A percentile compares a stretch with the other conserved stretches of the same genome.
Evolutionary conservation across 192 early-diverging fungal genomes (phyloP).

Genomic region (Linderina pennispora): DNA sequence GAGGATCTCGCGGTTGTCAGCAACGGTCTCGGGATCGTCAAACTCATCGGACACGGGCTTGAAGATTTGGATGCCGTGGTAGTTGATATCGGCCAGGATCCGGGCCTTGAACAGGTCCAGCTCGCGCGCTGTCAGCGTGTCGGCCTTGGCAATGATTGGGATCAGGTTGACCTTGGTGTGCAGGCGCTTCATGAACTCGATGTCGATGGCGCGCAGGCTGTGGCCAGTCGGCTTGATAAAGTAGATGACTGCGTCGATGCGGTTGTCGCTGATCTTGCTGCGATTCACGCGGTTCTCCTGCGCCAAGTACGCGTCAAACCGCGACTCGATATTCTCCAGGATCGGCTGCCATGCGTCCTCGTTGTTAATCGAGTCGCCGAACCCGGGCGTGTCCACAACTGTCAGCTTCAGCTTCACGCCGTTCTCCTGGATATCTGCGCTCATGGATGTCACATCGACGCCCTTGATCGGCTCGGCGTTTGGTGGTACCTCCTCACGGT

Average conservation of each 20-base stretch:
- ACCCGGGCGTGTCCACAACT: slow-evolving; percentile 96
- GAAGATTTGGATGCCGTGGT: slow-evolving; percentile 83
- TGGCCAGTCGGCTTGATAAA: slow-evolving; percentile 98
- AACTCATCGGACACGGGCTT: slow-evolving; percentile 75
- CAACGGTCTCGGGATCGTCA: slow-evolving; percentile 76
- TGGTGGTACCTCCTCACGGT: slow-evolving; percentile 65
- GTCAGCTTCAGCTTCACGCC: slow-evolving; percentile 90
- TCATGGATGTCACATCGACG: slow-evolving; percentile 73
- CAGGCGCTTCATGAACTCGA: slow-evolving; percentile 92
- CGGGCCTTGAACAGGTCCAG: slow-evolving; percentile 77
- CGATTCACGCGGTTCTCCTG: slow-evolving; percentile 90
- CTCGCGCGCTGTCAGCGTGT: slow-evolving; percentile 83
- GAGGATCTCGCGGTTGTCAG: slow-evolving; percentile 80
- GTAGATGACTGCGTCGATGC: slow-evolving; percentile 92
- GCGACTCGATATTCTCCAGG: slow-evolving; percentile 89
- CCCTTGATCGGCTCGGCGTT: slow-evolving; percentile 63
- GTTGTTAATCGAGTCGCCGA: slow-evolving; percentile 98
- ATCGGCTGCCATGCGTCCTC: slow-evolving; percentile 98
- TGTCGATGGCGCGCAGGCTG: slow-evolving; percentile 84
- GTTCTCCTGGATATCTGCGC: slow-evolving; percentile 93
- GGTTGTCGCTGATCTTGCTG: slow-evolving; percentile 85
- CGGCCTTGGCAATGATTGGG: slow-evolving; percentile 85
- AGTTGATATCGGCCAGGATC: slow-evolving; percentile 75
- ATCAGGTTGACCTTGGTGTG: slow-evolving; percentile 85
- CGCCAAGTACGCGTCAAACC: slow-evolving; percentile 87